Conservation (phyloP, 2,329 filamentous ascomycete genomes). For the Sporothrix sp. region DNA sequence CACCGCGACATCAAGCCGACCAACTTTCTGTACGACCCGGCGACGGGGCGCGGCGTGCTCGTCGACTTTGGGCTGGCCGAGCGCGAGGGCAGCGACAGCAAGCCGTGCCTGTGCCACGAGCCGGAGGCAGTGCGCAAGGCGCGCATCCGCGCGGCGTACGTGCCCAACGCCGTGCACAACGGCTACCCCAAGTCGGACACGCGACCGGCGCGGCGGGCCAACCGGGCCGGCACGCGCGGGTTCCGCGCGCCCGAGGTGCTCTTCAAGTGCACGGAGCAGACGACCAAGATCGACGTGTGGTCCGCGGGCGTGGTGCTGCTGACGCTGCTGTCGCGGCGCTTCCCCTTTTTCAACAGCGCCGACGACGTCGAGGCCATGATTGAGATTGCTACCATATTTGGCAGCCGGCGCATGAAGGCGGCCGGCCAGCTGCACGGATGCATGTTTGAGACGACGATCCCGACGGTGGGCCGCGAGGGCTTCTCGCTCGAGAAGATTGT, state of each 20-base stretch:
- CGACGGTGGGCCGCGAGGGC: conserved; percentile 75
- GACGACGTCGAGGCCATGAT: conserved; percentile 97
- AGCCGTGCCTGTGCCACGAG: conserved; percentile 74
- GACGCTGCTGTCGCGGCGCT: conserved; percentile 84
- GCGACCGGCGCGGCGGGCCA: conserved; percentile 78
- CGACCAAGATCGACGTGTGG: conserved; percentile 92
- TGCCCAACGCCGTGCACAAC: conserved; percentile 36
- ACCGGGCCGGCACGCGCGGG: conserved; percentile 86
- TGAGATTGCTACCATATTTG: conserved; percentile 94
- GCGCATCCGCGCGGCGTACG: conserved; percentile 47
- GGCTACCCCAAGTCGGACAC: conserved; percentile 87
- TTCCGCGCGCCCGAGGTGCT: conserved; percentile 95
- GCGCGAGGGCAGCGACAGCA: conserved; percentile 63
- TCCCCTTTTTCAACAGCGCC: conserved; percentile 98
- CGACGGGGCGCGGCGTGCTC: conserved; percentile 71
- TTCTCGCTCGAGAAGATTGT: conserved; percentile 90
- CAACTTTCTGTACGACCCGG: conserved; percentile 88
- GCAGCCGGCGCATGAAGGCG: conserved; percentile 69
- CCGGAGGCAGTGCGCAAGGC: conserved; percentile 50
- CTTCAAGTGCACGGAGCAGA: conserved; percentile 94
- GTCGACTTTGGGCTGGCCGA: conserved; percentile 99
- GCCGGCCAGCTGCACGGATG: conserved; percentile 80
- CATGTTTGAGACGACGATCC: conserved; percentile 85
- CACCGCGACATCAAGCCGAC: conserved; percentile 97
- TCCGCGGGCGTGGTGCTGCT: conserved; percentile 92